Evolutionary conservation across 345 rosid genomes (phyloP), one percentile per base, ranked within the genome.

Genomic region (Aurinia saxatilis): DNA sequence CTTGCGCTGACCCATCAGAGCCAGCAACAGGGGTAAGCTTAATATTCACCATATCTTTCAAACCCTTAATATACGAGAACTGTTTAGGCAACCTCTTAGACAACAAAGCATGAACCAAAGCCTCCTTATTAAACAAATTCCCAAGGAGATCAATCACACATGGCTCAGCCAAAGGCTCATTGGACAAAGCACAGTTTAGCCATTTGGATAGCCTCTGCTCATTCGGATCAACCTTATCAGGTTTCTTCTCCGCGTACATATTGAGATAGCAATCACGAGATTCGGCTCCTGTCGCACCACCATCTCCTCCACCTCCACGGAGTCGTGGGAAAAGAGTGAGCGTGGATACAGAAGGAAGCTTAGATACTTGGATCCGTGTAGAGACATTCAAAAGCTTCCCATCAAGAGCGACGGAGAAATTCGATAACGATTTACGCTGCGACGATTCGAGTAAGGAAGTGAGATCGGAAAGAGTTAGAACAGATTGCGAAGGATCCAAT

Each of bases 221-320:
- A 49, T 93, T 83, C 0, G 91, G 97, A 63, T 93, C 96, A 18
- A 84, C 85, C 68, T 88, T 90, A 42, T 93, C 97, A 5, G 96
- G 99, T 77, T 87, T 90, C 71, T 80, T 87, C 67, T 77, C 97
- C 0, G 97, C 99, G 71, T 93, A 90, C 97, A 87, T 90, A 42
- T 93, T 93, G 59, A 93, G 95, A 54, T 93, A 93, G 65, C 97
- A 93, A 71, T 93, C 95, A 2, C 96, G 95, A 16, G 97, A 90
- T 76, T 86, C 95, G 0, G 97, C 97, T 9, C 97, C 97, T 0
- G 99, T 93, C 3, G 97, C 92, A 8, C 99, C 99, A n/a, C 99
- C 99, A 76, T 93, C 99, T 13, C 99, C 99, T 1, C 99, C 97
- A 14, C 99, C 97, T 11, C 90, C 99, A 10, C 23, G 71, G 70